Evolutionary conservation across 2,329 filamentous ascomycete species (phyloP), one percentile per base, ranked within the genome.

Genomic region (Colletotrichum incanum): DNA sequence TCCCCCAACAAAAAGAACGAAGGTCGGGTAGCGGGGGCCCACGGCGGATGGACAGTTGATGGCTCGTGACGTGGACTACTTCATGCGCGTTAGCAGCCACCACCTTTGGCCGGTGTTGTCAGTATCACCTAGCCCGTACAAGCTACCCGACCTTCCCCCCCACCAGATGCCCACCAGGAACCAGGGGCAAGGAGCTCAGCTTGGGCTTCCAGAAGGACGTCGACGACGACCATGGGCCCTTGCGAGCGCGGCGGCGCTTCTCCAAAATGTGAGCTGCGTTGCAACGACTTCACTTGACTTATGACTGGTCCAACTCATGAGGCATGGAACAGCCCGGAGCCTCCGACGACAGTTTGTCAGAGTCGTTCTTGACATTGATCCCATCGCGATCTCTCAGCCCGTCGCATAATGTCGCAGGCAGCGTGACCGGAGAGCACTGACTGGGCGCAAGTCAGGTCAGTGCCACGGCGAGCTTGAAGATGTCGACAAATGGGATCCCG

Each of bases 1-100:
- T 72, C 69, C 69, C 58, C 69, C 69, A 72, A 72, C 69, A 72
- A 72, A 72, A 72, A 69, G 59, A 31, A 72, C 23, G 64, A 47
- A 69, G 58, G 59, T 59, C 69, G 45, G 59, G 45, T 64, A 69
- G 58, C 52, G 20, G 62, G 58, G 69, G 45, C 20, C 47, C 65
- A 72, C 59, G 59, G 28, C 58, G 50, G 52, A 58, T 54, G 59
- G 69, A 60, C 20, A n/a, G 43, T 64, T 43, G 65, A 69, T 55
- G 26, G 47, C 59, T 64, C 26, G 37, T 63, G 37, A 54, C 59
- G 58, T 69, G 59, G n/a, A 47, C 65, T 58, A 72, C 69, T 43
- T 60, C 7, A 59, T 54, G 28, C 59, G n/a, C 23, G 52, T 69
- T 72, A 72, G 56, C 34, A n/a, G 12, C 6, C 3, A 5, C 11